These are phyloP conservation scores for Naumovozyma baii DNA, from an alignment of 805 yeast genomes.

Conservation along the genomic window DNA sequence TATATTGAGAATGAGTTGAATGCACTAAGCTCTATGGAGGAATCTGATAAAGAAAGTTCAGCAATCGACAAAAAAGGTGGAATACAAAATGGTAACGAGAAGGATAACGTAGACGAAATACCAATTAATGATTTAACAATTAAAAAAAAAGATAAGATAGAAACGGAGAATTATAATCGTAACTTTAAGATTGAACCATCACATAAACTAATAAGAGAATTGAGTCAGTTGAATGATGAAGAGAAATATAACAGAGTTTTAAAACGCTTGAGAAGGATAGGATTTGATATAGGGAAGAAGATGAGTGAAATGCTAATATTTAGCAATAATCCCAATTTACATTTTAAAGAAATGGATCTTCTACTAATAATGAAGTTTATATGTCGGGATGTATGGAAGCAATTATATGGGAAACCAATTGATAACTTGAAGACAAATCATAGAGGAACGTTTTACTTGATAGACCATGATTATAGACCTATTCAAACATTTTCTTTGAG, in stretches of 20 bases:
- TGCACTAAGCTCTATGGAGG: background rate
- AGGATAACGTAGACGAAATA: background rate
- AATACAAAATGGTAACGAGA: slow-evolving; percentile 1
- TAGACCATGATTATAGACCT: slow-evolving; percentile 26
- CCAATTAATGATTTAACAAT: background rate
- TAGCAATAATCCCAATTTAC: slow-evolving; percentile 40
- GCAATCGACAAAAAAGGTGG: background rate
- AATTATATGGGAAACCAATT: slow-evolving; percentile 73
- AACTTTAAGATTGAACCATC: slow-evolving; percentile 16
- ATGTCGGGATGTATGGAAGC: slow-evolving; percentile 86
- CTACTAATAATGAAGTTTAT: slow-evolving; percentile 84
- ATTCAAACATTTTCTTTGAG: slow-evolving; percentile 21
- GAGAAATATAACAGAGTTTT: slow-evolving; percentile 41
- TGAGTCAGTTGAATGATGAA: slow-evolving; percentile 23
- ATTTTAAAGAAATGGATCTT: slow-evolving; percentile 45
- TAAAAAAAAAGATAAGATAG: slow-evolving; percentile 16
- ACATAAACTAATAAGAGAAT: slow-evolving; percentile 20
- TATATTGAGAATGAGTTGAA: slow-evolving; percentile 45
- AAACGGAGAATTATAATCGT: slow-evolving; percentile 11
- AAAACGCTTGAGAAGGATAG: slow-evolving; percentile 57
- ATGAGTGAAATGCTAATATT: slow-evolving; percentile 40
- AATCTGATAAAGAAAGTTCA: background rate
- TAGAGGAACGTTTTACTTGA: slow-evolving; percentile 38
- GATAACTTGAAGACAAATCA: slow-evolving; percentile 91
- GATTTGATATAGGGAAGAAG: slow-evolving; percentile 59